Percentiles rank a stretch among this genome's conserved stretches.
These are phyloP conservation scores for Colletotrichum siamense DNA, from an alignment of 2,329 filamentous ascomycete species.

Conservation along the genomic window DNA sequence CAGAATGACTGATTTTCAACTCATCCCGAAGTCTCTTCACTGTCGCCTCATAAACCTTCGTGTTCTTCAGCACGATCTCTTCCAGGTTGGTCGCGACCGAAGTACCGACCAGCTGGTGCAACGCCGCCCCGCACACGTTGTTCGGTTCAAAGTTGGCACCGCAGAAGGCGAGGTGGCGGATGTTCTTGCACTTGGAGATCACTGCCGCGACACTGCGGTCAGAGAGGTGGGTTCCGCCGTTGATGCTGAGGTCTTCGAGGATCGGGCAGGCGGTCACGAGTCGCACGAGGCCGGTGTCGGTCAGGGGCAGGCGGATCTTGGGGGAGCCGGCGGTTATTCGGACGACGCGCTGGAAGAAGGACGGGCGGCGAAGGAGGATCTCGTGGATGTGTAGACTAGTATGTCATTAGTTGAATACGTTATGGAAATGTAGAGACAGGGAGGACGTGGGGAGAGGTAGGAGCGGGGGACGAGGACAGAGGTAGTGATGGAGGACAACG, in stretches of 20 bases:
- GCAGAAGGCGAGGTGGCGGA: neutral
- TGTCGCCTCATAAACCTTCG: neutral
- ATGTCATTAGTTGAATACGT: neutral
- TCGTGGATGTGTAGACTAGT: neutral
- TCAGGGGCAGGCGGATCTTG: neutral
- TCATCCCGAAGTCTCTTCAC: neutral
- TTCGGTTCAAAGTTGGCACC: neutral
- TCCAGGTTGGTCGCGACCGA: neutral
- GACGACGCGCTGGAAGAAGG: neutral
- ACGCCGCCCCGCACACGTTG: neutral
- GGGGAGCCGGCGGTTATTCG: neutral
- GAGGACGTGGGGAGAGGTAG: too few relatives aligned
- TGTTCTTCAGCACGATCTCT: neutral
- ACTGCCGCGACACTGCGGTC: neutral
- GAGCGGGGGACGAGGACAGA: neutral
- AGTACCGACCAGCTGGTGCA: neutral
- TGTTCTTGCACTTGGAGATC: neutral
- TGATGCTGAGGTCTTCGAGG: neutral
- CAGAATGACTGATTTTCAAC: neutral
- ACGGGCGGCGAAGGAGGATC: neutral
- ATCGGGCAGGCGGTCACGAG: neutral
- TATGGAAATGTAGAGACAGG: neutral
- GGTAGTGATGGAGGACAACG: neutral
- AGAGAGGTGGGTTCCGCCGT: neutral
- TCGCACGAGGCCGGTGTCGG: neutral